Conservation (phyloP, 805 yeast species). For the Teunomyces cretensis region DNA sequence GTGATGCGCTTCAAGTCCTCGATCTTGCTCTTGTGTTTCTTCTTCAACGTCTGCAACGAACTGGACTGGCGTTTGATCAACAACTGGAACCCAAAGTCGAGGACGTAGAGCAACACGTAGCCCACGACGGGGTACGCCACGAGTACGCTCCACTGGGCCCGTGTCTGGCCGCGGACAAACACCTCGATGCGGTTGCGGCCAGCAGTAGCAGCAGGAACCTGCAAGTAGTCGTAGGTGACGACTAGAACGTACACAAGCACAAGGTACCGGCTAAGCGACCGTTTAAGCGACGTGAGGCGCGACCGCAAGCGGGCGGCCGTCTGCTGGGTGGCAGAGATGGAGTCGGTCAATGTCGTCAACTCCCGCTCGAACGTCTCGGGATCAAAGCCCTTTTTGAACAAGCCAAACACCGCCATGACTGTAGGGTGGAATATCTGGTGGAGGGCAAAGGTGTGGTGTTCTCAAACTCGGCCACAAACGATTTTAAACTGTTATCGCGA, state of each 20-base stretch:
- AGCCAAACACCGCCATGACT: slow-evolving; percentile 28
- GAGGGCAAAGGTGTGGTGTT: not conserved
- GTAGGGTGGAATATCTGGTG: too few relatives aligned
- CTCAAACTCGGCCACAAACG: too few relatives aligned
- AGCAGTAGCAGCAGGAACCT: slow-evolving; percentile 12
- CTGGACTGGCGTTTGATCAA: slow-evolving; percentile 22
- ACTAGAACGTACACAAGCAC: slow-evolving; percentile 21
- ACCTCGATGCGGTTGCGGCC: slow-evolving; percentile 20
- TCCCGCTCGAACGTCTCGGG: slow-evolving; percentile 46
- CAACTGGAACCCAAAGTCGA: slow-evolving; percentile 16
- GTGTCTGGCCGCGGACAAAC: slow-evolving; percentile 27
- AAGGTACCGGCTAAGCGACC: slow-evolving; percentile 16
- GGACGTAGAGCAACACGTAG: slow-evolving; percentile 15
- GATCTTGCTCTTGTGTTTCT: slow-evolving; percentile 52
- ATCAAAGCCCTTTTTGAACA: slow-evolving; percentile 31
- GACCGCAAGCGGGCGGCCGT: slow-evolving; percentile 16
- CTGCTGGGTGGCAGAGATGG: slow-evolving; percentile 29
- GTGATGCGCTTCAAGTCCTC: slow-evolving; percentile 71
- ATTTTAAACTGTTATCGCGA: slow-evolving; percentile 1
- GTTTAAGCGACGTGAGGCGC: slow-evolving; percentile 17
- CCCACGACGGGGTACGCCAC: slow-evolving; percentile 23
- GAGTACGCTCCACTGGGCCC: slow-evolving; percentile 13
- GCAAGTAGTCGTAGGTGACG: slow-evolving; percentile 21
- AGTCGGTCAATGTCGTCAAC: slow-evolving; percentile 34
- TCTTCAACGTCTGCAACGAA: slow-evolving; percentile 29